Evolutionary conservation across 257 asterid species (phyloP).

Genomic region (Forsythia viridissima): DNA sequence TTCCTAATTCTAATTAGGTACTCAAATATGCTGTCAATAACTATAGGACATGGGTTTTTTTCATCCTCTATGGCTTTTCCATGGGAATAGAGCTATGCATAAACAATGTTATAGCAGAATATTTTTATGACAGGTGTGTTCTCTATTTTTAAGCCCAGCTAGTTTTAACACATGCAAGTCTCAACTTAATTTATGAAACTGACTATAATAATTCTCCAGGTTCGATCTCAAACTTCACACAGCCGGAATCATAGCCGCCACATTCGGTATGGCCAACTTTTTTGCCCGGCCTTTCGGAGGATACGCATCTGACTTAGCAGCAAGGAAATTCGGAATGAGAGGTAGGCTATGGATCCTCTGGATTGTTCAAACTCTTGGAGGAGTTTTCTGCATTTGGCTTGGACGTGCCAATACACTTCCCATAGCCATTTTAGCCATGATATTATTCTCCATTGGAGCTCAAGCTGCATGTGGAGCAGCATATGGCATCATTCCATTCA

Average conservation of each 20-base stretch:
- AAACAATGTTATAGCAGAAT: constrained; percentile 54
- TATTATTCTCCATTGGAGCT: constrained; percentile 45
- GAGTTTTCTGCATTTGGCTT: constrained; percentile 37
- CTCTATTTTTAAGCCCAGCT: too few species aligned
- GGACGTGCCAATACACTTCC: constrained; percentile 40
- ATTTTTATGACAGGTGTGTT: constrained; percentile 48
- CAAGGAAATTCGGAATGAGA: constrained; percentile 44
- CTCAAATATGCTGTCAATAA: constrained; percentile 42
- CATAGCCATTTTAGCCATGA: constrained; percentile 36
- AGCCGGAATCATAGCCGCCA: constrained; percentile 47
- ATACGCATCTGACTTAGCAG: constrained; percentile 40
- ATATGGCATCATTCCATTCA: constrained; percentile 45
- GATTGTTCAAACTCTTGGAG: constrained; percentile 45
- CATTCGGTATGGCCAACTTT: constrained; percentile 46
- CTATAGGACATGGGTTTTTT: constrained; percentile 47
- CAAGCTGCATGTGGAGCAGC: constrained; percentile 59
- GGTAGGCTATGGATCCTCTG: constrained; percentile 49
- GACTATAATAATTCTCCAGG: constrained; percentile 16
- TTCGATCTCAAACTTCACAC: constrained; percentile 45
- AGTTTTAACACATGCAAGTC: background rate
- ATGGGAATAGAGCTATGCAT: constrained; percentile 51
- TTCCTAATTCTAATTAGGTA: constrained; percentile 22
- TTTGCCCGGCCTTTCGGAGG: constrained; percentile 49
- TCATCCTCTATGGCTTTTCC: constrained; percentile 46
- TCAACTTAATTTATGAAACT: background rate